Base-by-base conservation (phyloP, 1,284 basidiomycete genomes). In the Ganoderma meredithae region DNA sequence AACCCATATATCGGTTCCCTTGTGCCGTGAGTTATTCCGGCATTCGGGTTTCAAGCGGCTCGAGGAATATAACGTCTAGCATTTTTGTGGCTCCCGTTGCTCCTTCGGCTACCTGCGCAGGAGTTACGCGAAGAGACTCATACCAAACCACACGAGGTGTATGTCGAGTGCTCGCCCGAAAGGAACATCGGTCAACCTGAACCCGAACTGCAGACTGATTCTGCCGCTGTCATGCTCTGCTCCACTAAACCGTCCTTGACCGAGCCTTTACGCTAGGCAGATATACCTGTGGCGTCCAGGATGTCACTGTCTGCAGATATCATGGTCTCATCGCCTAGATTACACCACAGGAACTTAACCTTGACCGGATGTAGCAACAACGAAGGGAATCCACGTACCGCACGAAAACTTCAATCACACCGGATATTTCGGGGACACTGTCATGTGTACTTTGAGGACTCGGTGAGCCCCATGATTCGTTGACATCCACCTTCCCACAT, bases 261-360 rank as follows among this genome's bases (percentile, higher is more conserved):
- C 44, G 44, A 47, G n/a, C 47, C 47, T 25, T 25, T 25, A 49
- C 22, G 47, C 25, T 43, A 15, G 15, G 41, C 15, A 43, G 15
- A 25, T 3, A 25, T 52, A 13, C 47, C 22, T 49, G n/a, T 49
- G 47, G 47, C 47, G 47, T 49, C 22, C n/a, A 22, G 47, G 9
- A n/a, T 7, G 17, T n/a, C n/a, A n/a, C n/a, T n/a, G n/a, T 49
- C 47, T 49, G 12, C 47, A 47, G n/a, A 22, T 19, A n/a, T 19
- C 17, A 52, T 52, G 47, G 47, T 22, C n/a, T 22, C 22, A 13
- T 52, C 47, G 47, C 22, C 25, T 52, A 52, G 22, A 52, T 52
- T 52, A 25, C 47, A 52, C 47, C 47, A 52, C 47, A 52, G 47
- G 47, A 52, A 52, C 47, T n/a, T 22, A n/a, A 10, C 31, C 47